Percentiles rank a stretch among this genome's conserved stretches.
Evolutionary conservation across 1,284 basidiomycete species (phyloP).

Genomic region (Malassezia equina): DNA sequence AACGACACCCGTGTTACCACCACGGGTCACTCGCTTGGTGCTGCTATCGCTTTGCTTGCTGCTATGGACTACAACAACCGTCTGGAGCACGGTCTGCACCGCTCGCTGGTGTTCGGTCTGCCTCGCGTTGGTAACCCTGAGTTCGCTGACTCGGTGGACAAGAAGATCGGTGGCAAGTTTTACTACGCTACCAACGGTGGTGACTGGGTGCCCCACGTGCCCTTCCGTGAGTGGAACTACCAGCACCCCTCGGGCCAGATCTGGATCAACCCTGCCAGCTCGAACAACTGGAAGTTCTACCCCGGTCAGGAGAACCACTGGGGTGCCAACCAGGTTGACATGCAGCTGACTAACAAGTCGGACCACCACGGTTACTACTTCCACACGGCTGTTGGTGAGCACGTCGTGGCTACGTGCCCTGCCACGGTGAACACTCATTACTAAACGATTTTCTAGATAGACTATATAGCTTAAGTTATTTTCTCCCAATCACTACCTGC

Average conservation of each 20-base stretch:
- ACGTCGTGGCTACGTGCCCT: not conserved
- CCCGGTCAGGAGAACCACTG: slow-evolving; percentile 37
- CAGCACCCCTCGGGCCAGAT: slow-evolving; percentile 30
- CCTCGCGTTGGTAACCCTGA: slow-evolving; percentile 27
- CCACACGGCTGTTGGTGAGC: not conserved
- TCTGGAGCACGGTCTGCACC: slow-evolving; percentile 18
- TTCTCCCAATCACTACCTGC: not conserved
- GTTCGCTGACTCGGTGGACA: slow-evolving; percentile 27
- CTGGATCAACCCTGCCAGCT: slow-evolving; percentile 31
- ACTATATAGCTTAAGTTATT: not conserved
- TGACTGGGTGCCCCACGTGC: slow-evolving; percentile 29
- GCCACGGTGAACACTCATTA: not conserved
- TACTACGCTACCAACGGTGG: slow-evolving; percentile 28
- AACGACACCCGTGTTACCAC: slow-evolving; percentile 22
- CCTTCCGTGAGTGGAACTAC: slow-evolving; percentile 21
- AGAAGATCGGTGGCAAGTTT: slow-evolving; percentile 20
- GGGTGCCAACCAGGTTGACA: slow-evolving; percentile 23
- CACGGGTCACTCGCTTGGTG: slow-evolving; percentile 36
- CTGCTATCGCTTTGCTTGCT: slow-evolving; percentile 28
- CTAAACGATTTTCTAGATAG: not conserved
- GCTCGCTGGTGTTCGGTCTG: slow-evolving; percentile 25
- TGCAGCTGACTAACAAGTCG: slow-evolving; percentile 2
- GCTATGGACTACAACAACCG: slow-evolving; percentile 28
- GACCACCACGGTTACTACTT: slow-evolving; percentile 9
- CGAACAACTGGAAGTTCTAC: slow-evolving; percentile 21